A percentile compares a stretch with the other conserved stretches of the same genome.
phyloP scores from a whole-genome alignment of 2,329 filamentous ascomycete genomes.

The Allantophomopsis cytisporea region DNA sequence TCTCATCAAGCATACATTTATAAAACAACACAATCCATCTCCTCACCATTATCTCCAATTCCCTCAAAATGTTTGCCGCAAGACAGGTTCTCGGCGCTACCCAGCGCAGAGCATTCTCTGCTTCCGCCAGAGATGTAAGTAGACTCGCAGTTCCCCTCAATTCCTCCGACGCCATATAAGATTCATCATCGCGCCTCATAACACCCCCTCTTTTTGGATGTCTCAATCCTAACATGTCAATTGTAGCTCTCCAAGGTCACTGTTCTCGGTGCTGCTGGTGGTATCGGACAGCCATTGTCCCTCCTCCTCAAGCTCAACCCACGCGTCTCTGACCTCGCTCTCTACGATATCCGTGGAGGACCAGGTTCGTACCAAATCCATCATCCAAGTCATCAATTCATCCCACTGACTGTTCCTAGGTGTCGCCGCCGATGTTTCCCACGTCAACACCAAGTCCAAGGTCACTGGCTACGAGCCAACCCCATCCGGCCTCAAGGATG shows the following conservation, averaged over 20 bases:
- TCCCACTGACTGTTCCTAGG: conserved; percentile 34
- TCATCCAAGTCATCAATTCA: conserved; percentile 7
- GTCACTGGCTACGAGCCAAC: conserved; percentile 83
- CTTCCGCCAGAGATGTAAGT: conserved; percentile 62
- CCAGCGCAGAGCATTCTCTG: conserved; percentile 73
- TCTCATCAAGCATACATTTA: too few species aligned
- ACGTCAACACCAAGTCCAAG: conserved; percentile 97
- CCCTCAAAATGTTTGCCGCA: conserved; percentile 60
- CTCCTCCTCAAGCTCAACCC: conserved; percentile 98
- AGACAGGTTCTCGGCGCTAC: conserved; percentile 38
- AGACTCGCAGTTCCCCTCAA: conserved; percentile 1
- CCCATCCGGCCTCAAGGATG: conserved; percentile 59
- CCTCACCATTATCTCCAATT: not conserved
- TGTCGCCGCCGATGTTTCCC: conserved; percentile 94
- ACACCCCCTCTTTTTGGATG: too few species aligned
- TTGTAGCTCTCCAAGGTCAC: conserved; percentile 1
- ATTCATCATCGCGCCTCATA: conserved; percentile 2
- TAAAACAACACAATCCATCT: conserved; percentile 1
- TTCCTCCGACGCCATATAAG: conserved; percentile 4
- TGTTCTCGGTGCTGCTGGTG: conserved; percentile 90
- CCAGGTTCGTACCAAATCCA: conserved; percentile 53
- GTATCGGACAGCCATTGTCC: conserved; percentile 96
- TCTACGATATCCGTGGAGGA: conserved; percentile 93
- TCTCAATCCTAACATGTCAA: not conserved
- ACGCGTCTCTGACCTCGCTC: conserved; percentile 80